These are phyloP conservation scores for Septoria petroselini DNA, from an alignment of 2,329 filamentous ascomycete species.

Conservation along the genomic window DNA sequence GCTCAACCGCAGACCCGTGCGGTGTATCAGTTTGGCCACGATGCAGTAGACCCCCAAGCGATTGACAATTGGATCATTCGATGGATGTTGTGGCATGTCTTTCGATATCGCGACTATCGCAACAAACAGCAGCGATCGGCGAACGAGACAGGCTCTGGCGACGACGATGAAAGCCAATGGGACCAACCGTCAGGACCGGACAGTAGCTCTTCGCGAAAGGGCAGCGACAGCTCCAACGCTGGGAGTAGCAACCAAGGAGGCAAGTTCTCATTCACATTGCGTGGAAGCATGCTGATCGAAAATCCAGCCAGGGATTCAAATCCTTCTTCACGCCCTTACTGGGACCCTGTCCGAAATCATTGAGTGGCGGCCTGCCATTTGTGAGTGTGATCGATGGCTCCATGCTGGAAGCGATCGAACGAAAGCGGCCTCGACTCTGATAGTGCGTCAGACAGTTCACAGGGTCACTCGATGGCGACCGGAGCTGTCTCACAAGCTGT, in stretches of 20 bases:
- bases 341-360: slow-evolving; percentile 21
- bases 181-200: slow-evolving; percentile 2
- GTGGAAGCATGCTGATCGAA: background rate
- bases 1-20: slow-evolving; percentile 39
- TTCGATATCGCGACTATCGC: slow-evolving; percentile 45
- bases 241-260: slow-evolving; percentile 7
- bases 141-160: slow-evolving; percentile 3
- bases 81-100: slow-evolving; percentile 51
- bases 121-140: slow-evolving; percentile 31
- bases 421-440: no score
- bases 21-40: slow-evolving; percentile 43
- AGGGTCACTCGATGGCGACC: no score
- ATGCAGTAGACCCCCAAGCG: slow-evolving; percentile 37
- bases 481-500: no score
- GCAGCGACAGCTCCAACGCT: slow-evolving; percentile 2
- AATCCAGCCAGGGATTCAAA: background rate
- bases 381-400: no score
- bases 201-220: slow-evolving; percentile 12
- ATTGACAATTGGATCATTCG: slow-evolving; percentile 50
- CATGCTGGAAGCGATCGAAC: no score
- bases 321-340: slow-evolving; percentile 13
- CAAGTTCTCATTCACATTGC: background rate
- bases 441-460: no score
- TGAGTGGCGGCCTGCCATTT: no score
- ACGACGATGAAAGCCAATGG: slow-evolving; percentile 5